Base-by-base conservation (phyloP, 2,329 filamentous ascomycete genomes). In the Fusarium sp. region DNA sequence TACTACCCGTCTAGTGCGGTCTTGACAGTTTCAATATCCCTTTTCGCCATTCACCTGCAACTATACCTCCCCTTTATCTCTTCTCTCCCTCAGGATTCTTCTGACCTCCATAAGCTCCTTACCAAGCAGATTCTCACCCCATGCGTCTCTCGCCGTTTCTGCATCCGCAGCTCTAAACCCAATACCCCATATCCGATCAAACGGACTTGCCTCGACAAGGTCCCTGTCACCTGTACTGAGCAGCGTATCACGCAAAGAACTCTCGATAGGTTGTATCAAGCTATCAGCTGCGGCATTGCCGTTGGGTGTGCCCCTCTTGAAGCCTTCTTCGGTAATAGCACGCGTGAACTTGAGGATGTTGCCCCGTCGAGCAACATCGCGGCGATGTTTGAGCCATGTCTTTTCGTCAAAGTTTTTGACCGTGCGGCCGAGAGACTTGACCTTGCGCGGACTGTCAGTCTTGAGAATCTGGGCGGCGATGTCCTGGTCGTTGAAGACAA, bases 101-200 rank as follows among this genome's bases (percentile, higher is more conserved):
- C 89, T 83, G 25, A 88, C 87, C 53, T 80, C 81, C 86, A 86
- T 87, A 74, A 92, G 75, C 23, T 84, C 87, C 77, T 85, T 85
- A 0, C 89, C 90, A 46, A 92, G 75, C 58, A 91, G 73, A 77
- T 92, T 92, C 78, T 84, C 58, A 0, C 90, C 90, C 90, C 89
- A 92, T 4, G 75, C 68, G 19, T 77, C 73, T 47, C 83, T 81
- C 49, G 82, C 81, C 3, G 25, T 65, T 56, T 78, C 80, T 4
- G 88, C 88, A 71, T 83, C 78, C 19, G 77, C 78, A 9, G 82
- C 84, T 4, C 72, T 78, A 70, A 87, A 90, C 7, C 90, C 90
- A 45, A 92, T 79, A 2, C 89, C 90, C 90, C 89, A 92, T 54
- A 91, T 84, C 7, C 81, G 73, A 78, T 92, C 89, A 59, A 76